Evolutionary conservation across 2,329 filamentous ascomycete species (phyloP).

Genomic region (Colletotrichum salicis): DNA sequence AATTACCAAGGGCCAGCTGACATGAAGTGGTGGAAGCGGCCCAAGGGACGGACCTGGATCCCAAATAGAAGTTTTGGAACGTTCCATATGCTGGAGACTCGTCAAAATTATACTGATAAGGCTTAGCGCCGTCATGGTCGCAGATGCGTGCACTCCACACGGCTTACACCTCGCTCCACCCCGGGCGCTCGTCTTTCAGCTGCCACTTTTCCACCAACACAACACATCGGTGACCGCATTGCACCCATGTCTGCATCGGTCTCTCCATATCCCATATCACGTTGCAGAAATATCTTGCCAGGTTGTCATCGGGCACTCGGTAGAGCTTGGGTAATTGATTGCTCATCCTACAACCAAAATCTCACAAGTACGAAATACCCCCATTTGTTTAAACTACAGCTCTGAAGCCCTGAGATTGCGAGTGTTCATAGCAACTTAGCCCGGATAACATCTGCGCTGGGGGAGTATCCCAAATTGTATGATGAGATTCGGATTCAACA

Average conservation of each 20-base stretch:
- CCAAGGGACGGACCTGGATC: background rate
- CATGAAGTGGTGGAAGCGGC: background rate
- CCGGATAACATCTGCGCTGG: background rate
- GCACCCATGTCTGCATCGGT: background rate
- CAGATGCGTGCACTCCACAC: background rate
- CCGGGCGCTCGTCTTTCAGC: background rate
- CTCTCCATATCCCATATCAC: background rate
- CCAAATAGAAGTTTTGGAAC: constrained; percentile 9
- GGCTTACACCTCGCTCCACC: background rate
- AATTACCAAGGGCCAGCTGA: background rate
- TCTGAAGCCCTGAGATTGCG: background rate
- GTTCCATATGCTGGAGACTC: constrained; percentile 37
- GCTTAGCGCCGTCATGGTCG: constrained; percentile 44
- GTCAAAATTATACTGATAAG: constrained; percentile 53
- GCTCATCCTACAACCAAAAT: too few relatives aligned
- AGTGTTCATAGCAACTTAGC: background rate
- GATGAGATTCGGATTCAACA: background rate
- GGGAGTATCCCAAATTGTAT: too few relatives aligned
- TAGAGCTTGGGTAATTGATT: too few relatives aligned
- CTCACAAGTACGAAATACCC: background rate
- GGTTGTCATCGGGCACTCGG: background rate
- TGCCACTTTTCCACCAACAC: background rate
- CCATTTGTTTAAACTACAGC: background rate
- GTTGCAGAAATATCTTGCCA: background rate
- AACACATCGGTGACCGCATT: background rate